phyloP scores from a whole-genome alignment of 2,329 filamentous ascomycete genomes.

The Monilinia laxa region DNA sequence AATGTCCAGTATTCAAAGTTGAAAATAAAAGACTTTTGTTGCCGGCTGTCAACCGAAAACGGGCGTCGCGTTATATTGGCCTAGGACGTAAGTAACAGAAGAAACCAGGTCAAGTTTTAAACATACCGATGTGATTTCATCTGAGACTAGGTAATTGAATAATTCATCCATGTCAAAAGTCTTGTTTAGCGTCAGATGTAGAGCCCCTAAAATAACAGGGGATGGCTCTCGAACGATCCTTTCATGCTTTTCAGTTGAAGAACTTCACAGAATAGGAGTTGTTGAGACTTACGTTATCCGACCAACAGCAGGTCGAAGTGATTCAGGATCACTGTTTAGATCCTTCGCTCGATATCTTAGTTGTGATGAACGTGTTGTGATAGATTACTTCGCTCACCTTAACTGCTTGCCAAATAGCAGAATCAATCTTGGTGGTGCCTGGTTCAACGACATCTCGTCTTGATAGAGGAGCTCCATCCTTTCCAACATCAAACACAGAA shows the following conservation, averaged over 20 bases:
- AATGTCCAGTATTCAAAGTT: conserved; percentile 66
- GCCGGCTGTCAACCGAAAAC: conserved; percentile 43
- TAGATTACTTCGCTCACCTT: conserved; percentile 26
- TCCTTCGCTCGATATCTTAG: conserved; percentile 27
- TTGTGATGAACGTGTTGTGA: neutral
- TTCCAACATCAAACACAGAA: conserved; percentile 36
- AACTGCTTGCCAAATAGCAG: conserved; percentile 34
- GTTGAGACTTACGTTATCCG: conserved; percentile 29
- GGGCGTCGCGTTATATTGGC: conserved; percentile 29
- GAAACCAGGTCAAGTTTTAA: conserved; percentile 29
- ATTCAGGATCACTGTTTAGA: conserved; percentile 29
- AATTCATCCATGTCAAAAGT: conserved; percentile 64
- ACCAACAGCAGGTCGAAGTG: conserved; percentile 30
- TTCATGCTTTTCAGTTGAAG: neutral
- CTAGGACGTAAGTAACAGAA: conserved; percentile 22
- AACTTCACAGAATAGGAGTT: neutral
- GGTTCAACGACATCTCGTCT: conserved; percentile 28
- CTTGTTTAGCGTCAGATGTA: conserved; percentile 57
- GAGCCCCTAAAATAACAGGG: conserved; percentile 57
- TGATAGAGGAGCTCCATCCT: conserved; percentile 34
- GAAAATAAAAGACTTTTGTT: conserved; percentile 60
- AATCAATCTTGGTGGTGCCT: conserved; percentile 32
- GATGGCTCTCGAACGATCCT: conserved; percentile 59
- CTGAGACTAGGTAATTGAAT: conserved; percentile 53
- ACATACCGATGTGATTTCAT: conserved; percentile 46